phyloP scores from a whole-genome alignment of 192 early-diverging fungal species.

The Funneliformis geosporum region DNA sequence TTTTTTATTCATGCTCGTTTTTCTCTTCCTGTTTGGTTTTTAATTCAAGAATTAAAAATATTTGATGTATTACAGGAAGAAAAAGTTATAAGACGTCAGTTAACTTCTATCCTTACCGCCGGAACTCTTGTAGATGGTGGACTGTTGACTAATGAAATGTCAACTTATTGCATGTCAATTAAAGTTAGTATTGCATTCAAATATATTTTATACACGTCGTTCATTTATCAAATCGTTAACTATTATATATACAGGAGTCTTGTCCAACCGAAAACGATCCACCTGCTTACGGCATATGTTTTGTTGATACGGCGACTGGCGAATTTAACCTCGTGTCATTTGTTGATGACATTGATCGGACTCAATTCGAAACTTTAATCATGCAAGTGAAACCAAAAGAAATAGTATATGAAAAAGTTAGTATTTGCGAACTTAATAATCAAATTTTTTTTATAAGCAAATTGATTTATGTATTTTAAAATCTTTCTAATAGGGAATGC shows the following conservation, averaged over 20 bases:
- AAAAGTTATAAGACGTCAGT: slow-evolving; percentile 80
- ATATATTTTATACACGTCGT: neutral
- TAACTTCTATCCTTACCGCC: slow-evolving; percentile 84
- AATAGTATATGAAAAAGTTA: slow-evolving; percentile 79
- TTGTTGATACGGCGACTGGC: slow-evolving; percentile 96
- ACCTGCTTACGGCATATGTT: slow-evolving; percentile 79
- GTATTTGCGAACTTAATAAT: neutral
- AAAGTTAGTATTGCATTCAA: slow-evolving; percentile 56
- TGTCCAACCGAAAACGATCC: slow-evolving; percentile 38
- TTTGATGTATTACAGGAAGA: slow-evolving; percentile 53
- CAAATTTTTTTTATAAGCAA: too few species aligned
- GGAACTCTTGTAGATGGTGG: slow-evolving; percentile 90
- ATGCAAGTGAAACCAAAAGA: slow-evolving; percentile 92
- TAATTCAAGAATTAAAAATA: slow-evolving; percentile 1
- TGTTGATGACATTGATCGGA: slow-evolving; percentile 84
- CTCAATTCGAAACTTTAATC: slow-evolving; percentile 89
- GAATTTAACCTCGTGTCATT: slow-evolving; percentile 82
- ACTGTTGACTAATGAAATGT: slow-evolving; percentile 85
- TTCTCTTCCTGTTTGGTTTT: neutral
- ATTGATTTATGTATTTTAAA: neutral
- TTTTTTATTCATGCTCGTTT: neutral
- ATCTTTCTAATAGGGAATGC: neutral
- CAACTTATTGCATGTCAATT: slow-evolving; percentile 94
- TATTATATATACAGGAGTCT: slow-evolving; percentile 38
- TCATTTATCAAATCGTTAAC: neutral